Base-by-base conservation (phyloP, 345 rosid species). In the Aethionema arabicum region DNA sequence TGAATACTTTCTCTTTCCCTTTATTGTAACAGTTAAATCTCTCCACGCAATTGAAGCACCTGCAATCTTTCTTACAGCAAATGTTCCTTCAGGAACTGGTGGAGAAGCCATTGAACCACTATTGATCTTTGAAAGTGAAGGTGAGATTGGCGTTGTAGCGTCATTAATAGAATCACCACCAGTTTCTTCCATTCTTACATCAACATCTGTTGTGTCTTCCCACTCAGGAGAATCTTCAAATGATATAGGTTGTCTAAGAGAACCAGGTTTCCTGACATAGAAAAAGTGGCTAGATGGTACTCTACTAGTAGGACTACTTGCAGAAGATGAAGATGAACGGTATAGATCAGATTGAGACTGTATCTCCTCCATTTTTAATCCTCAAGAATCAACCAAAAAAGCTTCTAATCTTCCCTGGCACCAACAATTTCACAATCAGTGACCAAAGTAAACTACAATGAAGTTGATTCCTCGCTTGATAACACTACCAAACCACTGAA, bases 171-270 rank as follows among this genome's bases (percentile, higher is more conserved):
- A 86, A 73, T 93, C 99, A 30, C 70, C 75, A 50, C 32, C 56
- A 71, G 9, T 11, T 36, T 92, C 92, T 42, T 83, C 92, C 77
- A 78, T 72, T 76, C 95, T 85, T 50, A 65, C 80, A 68, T 84
- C 97, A 37, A 50, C 47, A 74, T 90, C 95, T 4, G 96, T 84
- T 4, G 96, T 84, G 63, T 93, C 98, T 66, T 93, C 99, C 99
- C 99, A 90, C 52, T 95, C 96, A 6, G 99, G 99, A 36, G 99
- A 95, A 79, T 95, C 99, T 78, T 90, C 97, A 52, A 95, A 90
- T 0, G 99, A 95, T 56, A 95, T 95, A 49, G 99, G 97, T 56
- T 90, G 99, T 66, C 93, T 64, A 42, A 88, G 74, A 46, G 95
- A 83, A 67, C 96, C 97, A 0, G 95, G 97, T 73, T 90, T 95